phyloP scores from a whole-genome alignment of 2,329 filamentous ascomycete genomes.

The Fusarium musae region DNA sequence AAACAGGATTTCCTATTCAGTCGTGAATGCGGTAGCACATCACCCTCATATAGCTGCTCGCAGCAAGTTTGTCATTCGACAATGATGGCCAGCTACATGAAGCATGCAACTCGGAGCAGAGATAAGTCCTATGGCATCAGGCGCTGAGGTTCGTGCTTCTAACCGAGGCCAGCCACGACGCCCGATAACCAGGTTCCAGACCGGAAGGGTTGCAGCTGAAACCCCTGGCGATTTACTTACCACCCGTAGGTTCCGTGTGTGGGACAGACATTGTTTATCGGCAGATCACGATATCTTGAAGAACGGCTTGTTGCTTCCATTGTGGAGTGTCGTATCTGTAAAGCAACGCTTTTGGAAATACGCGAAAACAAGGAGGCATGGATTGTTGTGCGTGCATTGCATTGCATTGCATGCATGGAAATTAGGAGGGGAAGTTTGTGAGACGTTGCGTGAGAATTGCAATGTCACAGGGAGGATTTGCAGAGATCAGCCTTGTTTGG shows the following conservation, averaged over 20 bases:
- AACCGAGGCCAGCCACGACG: constrained; percentile 1
- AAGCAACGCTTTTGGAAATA: constrained; percentile 9
- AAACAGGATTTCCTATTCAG: neutral
- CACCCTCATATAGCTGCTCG: neutral
- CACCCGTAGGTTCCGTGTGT: constrained; percentile 12
- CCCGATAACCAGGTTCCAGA: constrained; percentile 6
- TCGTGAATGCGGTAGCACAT: neutral
- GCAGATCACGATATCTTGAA: neutral
- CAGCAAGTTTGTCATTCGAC: constrained; percentile 17
- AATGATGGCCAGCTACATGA: constrained; percentile 10
- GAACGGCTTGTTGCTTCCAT: constrained; percentile 13
- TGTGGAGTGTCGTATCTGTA: constrained; percentile 18
- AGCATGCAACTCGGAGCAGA: constrained; percentile 17
- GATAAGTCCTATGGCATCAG: constrained; percentile 26
- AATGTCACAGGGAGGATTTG: neutral
- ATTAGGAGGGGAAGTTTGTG: constrained; percentile 1
- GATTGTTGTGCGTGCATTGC: neutral
- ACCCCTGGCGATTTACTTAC: constrained; percentile 28
- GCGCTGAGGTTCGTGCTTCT: constrained; percentile 19
- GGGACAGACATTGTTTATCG: constrained; percentile 9
- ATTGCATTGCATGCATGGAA: neutral
- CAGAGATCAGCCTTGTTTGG: neutral
- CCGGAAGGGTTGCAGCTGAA: constrained; percentile 19
- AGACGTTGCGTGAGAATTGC: neutral
- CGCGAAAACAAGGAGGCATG: neutral